Percentiles rank a stretch among this genome's conserved stretches.
These are phyloP conservation scores for Spencermartinsiella ligniputridi DNA, from an alignment of 1,139 yeast species.

Conservation along the genomic window DNA sequence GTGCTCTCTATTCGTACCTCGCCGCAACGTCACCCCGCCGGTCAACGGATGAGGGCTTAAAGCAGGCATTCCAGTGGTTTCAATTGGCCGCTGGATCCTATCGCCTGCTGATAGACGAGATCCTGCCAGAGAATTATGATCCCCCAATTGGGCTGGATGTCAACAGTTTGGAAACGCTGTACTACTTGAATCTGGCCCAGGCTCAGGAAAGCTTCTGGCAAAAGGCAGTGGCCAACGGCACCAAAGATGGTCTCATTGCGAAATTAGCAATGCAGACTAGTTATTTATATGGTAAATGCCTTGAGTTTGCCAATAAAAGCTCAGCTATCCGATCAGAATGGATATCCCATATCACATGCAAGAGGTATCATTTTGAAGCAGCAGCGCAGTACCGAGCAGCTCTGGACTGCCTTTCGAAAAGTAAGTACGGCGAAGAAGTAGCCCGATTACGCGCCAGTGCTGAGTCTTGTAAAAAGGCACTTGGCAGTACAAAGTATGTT, in stretches of 20 bases:
- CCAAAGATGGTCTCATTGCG: slow-evolving; percentile 60
- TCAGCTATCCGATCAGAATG: slow-evolving; percentile 57
- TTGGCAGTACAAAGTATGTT: slow-evolving; percentile 40
- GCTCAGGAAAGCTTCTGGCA: slow-evolving; percentile 88
- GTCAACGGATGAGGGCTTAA: slow-evolving; percentile 49
- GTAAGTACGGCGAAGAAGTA: slow-evolving; percentile 67
- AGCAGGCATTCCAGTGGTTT: slow-evolving; percentile 57
- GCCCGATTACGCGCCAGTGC: slow-evolving; percentile 49
- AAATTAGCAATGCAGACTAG: slow-evolving; percentile 62
- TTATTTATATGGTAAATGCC: slow-evolving; percentile 49
- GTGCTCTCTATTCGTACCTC: slow-evolving; percentile 54
- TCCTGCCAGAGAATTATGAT: slow-evolving; percentile 25
- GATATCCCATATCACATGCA: slow-evolving; percentile 56
- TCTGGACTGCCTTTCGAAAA: slow-evolving; percentile 42
- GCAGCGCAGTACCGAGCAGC: slow-evolving; percentile 67
- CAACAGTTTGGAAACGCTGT: slow-evolving; percentile 42
- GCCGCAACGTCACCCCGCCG: slow-evolving; percentile 41
- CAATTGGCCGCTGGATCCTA: slow-evolving; percentile 70
- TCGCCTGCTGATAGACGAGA: slow-evolving; percentile 35
- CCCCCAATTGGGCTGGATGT: slow-evolving; percentile 43
- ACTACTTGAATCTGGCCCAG: slow-evolving; percentile 64
- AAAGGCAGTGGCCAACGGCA: slow-evolving; percentile 53
- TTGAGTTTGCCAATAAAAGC: slow-evolving; percentile 43
- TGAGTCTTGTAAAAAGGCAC: slow-evolving; percentile 36
- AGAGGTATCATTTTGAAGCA: slow-evolving; percentile 60